Percentiles rank a stretch among this genome's conserved stretches.
Evolutionary conservation across 345 rosid genomes (phyloP).

Genomic region (Iberis pinnata): DNA sequence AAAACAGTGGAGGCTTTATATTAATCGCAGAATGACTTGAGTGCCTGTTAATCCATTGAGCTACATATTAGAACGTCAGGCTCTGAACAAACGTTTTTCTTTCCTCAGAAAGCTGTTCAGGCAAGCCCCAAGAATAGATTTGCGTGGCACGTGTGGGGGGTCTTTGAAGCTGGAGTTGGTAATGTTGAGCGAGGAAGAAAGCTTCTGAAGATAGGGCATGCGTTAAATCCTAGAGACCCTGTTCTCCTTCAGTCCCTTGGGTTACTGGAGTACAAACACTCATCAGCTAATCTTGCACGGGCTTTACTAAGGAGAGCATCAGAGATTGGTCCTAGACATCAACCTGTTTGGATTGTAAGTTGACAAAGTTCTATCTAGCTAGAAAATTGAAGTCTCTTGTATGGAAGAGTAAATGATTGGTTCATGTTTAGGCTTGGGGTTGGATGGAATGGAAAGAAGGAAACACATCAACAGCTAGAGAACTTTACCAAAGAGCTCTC

Average conservation of each 20-base stretch:
- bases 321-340: constrained; percentile 76
- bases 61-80: constrained; percentile 9
- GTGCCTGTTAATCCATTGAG: not conserved
- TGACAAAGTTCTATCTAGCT: constrained; percentile 8
- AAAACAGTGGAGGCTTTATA: constrained; percentile 9
- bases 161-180: constrained; percentile 72
- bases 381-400: not conserved
- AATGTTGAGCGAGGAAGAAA: constrained; percentile 68
- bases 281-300: constrained; percentile 71
- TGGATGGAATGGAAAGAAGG: constrained; percentile 99
- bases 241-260: constrained; percentile 96
- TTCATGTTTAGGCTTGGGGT: constrained; percentile 77
- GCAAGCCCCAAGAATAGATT: constrained; percentile 96
- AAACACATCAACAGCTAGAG: constrained; percentile 66
- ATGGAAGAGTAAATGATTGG: constrained; percentile 14
- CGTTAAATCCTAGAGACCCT: constrained; percentile 88
- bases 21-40: constrained; percentile 3
- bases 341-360: constrained; percentile 97
- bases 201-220: constrained; percentile 83
- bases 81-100: not conserved
- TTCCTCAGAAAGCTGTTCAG: constrained; percentile 70
- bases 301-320: constrained; percentile 72
- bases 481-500: constrained; percentile 69
- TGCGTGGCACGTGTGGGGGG: constrained; percentile 96
- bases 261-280: constrained; percentile 71